Percentiles rank a stretch among this genome's conserved stretches.
phyloP scores from a whole-genome alignment of 331 rosid species.

The Stylosanthes scabra region DNA sequence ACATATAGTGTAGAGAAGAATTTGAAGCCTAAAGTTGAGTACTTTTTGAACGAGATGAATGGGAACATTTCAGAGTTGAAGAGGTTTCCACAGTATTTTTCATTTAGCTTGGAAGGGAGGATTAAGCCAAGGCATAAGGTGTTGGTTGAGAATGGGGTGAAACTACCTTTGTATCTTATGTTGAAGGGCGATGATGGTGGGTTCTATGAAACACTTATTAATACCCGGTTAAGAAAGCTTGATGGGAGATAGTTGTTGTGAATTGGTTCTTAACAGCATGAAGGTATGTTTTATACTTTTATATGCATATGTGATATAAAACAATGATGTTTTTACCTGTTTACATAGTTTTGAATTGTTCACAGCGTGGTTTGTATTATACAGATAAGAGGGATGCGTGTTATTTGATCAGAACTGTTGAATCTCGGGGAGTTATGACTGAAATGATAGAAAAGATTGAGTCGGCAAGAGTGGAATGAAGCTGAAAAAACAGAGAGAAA shows the following conservation, averaged over 20 bases:
- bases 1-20: slow-evolving; percentile 63
- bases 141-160: slow-evolving; percentile 51
- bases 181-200: slow-evolving; percentile 72
- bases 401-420: not conserved
- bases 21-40: slow-evolving; percentile 61
- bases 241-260: slow-evolving; percentile 31
- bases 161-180: slow-evolving; percentile 66
- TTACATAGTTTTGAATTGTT: not conserved
- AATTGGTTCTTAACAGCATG: slow-evolving; percentile 23
- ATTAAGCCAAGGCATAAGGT: slow-evolving; percentile 63
- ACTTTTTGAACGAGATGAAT: slow-evolving; percentile 68
- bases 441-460: too few relatives aligned
- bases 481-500: too few relatives aligned
- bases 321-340: not conserved
- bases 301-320: slow-evolving; percentile 19
- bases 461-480: not conserved
- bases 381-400: not conserved
- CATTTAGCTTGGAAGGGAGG: slow-evolving; percentile 82
- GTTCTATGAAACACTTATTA: slow-evolving; percentile 57
- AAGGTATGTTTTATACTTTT: not conserved
- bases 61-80: slow-evolving; percentile 66
- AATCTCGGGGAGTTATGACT: too few relatives aligned
- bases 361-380: not conserved
- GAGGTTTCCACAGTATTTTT: slow-evolving; percentile 80
- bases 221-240: slow-evolving; percentile 46